These are phyloP conservation scores for Hypoxylon sp. DNA, from an alignment of 2,329 filamentous ascomycete species.

Conservation along the genomic window DNA sequence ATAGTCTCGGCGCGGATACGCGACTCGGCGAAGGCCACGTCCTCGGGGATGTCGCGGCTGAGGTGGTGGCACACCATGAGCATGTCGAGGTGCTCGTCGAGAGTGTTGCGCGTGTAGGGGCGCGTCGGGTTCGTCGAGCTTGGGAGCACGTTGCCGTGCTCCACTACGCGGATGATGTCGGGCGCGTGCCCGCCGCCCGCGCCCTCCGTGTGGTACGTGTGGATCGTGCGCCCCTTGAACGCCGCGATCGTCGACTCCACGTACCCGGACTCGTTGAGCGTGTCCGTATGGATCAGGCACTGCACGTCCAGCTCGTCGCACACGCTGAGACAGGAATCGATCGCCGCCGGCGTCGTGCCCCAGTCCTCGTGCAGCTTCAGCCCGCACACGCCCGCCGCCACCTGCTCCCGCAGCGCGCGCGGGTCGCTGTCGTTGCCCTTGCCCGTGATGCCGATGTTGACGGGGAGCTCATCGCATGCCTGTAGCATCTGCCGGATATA, in stretches of 20 bases:
- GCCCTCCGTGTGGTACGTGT: conserved; percentile 97
- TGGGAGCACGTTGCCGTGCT: conserved; percentile 87
- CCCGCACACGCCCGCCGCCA: conserved; percentile 85
- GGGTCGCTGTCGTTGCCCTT: conserved; percentile 90
- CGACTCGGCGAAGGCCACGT: conserved; percentile 93
- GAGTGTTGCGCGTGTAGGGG: conserved; percentile 89
- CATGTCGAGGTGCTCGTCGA: conserved; percentile 98
- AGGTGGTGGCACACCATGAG: conserved; percentile 98
- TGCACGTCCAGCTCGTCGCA: conserved; percentile 95
- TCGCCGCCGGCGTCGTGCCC: conserved; percentile 90
- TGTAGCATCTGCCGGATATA: conserved; percentile 92
- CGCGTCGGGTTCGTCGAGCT: conserved; percentile 93
- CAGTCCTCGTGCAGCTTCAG: conserved; percentile 97
- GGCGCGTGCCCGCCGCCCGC: conserved; percentile 95
- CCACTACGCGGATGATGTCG: conserved; percentile 94
- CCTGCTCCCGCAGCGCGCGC: conserved; percentile 79
- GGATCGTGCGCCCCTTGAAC: conserved; percentile 87
- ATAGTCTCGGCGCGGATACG: conserved; percentile 97
- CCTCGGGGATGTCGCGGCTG: conserved; percentile 91
- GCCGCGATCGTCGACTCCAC: conserved; percentile 91
- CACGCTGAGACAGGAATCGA: conserved; percentile 85
- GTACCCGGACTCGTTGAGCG: conserved; percentile 96
- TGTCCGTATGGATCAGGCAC: conserved; percentile 95
- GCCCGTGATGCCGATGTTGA: conserved; percentile 91
- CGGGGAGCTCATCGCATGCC: conserved; percentile 80